Evolutionary conservation across 164 flowering plant genomes (phyloP), one percentile per base, ranked within the genome.

Genomic region (Chimonanthus salicifolius): DNA sequence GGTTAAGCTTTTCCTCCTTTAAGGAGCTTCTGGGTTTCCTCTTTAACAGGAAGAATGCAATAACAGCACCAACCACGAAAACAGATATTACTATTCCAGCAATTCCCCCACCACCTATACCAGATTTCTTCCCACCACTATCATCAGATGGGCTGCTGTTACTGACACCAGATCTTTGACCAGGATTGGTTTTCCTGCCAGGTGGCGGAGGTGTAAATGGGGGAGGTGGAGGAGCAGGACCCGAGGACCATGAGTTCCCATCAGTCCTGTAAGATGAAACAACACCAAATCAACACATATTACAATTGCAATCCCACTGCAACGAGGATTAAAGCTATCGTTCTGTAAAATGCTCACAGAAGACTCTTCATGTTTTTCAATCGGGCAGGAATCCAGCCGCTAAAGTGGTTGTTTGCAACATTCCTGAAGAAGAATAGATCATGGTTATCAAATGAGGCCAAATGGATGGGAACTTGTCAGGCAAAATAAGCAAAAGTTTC

Each of bases 141-240:
- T 67, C 72, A 33, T 74, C 74, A 47, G 89, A 80, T 58, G 88
- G 81, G 69, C 72, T 33, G 33, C 33, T 72, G 45, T 72, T 68
- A 76, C 73, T 73, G 71, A 84, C 69, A 46, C 84, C 87, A 58
- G 88, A 69, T 74, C 82, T 79, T 64, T 74, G 83, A 47, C 82
- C 84, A 51, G 70, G 83, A 78, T 51, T 82, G 62, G 64, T 47
- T 9, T 10, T 64, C 74, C 72, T 74, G 72, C 73, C 73, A 62
- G 85, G 79, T 70, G 85, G 80, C 65, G 92, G 90, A 49, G 94
- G 90, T 60, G 97, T 88, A 64, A 85, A 92, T 71, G 98, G 97
- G n/a, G 98, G 98, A 67, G 98, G 90, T 11, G 98, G 97, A 50
- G 97, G 98, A 70, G 97, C 97, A 72, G 96, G 87, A 16, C 91